Conservation (phyloP, 108 stramenopile genomes). For the Aurantiochytrium sp. region DNA sequence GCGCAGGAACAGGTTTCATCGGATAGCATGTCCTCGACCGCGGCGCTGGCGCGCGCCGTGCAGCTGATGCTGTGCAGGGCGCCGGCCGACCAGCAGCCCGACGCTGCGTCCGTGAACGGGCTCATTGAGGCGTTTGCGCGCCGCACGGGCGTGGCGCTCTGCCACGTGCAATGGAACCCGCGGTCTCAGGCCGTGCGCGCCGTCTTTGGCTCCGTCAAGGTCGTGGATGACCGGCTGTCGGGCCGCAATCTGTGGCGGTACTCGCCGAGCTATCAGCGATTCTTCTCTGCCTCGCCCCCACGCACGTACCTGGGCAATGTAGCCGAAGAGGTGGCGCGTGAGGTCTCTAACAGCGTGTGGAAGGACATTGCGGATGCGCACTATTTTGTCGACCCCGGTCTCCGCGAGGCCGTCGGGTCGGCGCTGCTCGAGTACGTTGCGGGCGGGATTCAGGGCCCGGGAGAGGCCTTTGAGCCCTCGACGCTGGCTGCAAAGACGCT, state of each 20-base stretch:
- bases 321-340: neutral
- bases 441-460: neutral
- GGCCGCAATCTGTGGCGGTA: neutral
- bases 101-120: neutral
- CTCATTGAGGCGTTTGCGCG: neutral
- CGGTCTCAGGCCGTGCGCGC: neutral
- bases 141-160: neutral
- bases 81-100: neutral
- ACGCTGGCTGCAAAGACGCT: neutral
- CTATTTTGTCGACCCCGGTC: neutral
- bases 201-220: neutral
- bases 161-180: neutral
- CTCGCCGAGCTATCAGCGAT: conserved; percentile 1
- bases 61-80: neutral
- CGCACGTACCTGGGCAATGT: neutral
- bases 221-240: neutral
- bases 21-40: no score
- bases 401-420: neutral
- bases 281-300: neutral
- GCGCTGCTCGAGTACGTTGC: neutral
- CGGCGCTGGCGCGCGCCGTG: neutral
- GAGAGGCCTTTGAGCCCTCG: neutral
- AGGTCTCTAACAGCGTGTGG: neutral
- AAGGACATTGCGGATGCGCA: neutral
- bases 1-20: no score